Base-by-base conservation (phyloP, 768 basidiomycete species). In the Hebeloma cylindrosporum region DNA sequence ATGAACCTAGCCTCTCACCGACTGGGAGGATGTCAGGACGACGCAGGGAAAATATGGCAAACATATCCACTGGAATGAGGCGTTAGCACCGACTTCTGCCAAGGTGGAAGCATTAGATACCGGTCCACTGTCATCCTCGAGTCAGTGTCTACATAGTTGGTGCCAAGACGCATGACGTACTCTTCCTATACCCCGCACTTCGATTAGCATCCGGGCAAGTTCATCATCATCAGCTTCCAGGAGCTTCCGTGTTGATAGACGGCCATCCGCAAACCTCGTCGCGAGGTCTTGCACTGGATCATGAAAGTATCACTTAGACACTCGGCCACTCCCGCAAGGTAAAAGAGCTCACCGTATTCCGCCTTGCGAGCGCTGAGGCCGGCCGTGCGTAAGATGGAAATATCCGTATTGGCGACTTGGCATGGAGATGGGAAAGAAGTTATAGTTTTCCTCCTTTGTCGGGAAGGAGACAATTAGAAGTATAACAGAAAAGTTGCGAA, bases 291-390 rank as follows among this genome's bases (percentile, higher is more conserved):
- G 71, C 25, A 95, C 91, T 92, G 40, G 13, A 43, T n/a, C 14
- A 29, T 32, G 34, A 35, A 48, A 35, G 38, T 5, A 25, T 29
- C 28, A 20, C n/a, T n/a, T 29, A 38, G 50, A 10, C 26, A 40
- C 28, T 21, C 31, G 31, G 20, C 37, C 21, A 31, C 18, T 23
- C 46, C 18, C n/a, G 8, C 28, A 13, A 28, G 17, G 7, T 29
- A 7, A 38, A 38, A 25, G 5, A 4, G 60, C 78, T 56, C 43
- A 88, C 90, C 78, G 63, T 96, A 96, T 69, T 94, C 90, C 2
- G 88, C 89, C 62, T 96, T 96, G n/a, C 92, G 73, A 11, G 67
- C 76, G 49, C 86, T 90, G 44, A 95, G 64, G 0, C 93, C 93
- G 6, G 87, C 92, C 5, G 77, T 73, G 39, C 80, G 77, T 25